Conservation (phyloP, 2,329 filamentous ascomycete genomes). For the Xylaria sp. region DNA sequence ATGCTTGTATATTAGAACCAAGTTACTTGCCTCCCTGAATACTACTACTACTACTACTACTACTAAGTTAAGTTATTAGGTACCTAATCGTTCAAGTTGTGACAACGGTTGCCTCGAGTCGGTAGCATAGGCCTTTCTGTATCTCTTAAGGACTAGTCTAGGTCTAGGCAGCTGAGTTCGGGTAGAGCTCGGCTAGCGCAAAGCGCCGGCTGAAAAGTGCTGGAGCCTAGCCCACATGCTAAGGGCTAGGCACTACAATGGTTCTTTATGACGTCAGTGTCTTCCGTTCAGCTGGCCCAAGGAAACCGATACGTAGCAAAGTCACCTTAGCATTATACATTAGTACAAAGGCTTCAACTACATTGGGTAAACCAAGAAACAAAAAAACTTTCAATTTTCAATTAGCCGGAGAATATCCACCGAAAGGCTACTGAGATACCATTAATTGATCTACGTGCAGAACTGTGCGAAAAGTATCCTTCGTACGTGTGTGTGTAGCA, state of each 20-base stretch:
- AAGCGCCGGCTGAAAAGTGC: not conserved
- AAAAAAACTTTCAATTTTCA: not conserved
- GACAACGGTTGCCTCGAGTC: no score
- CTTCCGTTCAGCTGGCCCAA: not conserved
- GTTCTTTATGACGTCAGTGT: constrained; percentile 1
- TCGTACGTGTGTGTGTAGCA: not conserved
- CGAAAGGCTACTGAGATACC: not conserved
- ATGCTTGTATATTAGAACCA: no score
- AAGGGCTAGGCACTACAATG: not conserved
- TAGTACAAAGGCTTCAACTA: not conserved
- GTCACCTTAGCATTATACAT: not conserved
- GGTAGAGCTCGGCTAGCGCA: not conserved
- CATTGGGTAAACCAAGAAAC: not conserved
- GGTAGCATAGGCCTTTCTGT: no score
- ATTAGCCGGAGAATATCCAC: not conserved
- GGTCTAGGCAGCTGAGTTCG: no score
- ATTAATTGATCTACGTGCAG: not conserved
- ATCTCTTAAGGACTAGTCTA: no score
- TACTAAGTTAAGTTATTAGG: not conserved
- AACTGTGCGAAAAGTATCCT: not conserved
- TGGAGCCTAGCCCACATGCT: not conserved
- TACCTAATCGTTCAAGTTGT: no score
- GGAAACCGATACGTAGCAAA: not conserved
- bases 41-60: no score
- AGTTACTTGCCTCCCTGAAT: no score